These are phyloP conservation scores for Neurospora sp. DNA, from an alignment of 495 filamentous ascomycete species.

Conservation along the genomic window DNA sequence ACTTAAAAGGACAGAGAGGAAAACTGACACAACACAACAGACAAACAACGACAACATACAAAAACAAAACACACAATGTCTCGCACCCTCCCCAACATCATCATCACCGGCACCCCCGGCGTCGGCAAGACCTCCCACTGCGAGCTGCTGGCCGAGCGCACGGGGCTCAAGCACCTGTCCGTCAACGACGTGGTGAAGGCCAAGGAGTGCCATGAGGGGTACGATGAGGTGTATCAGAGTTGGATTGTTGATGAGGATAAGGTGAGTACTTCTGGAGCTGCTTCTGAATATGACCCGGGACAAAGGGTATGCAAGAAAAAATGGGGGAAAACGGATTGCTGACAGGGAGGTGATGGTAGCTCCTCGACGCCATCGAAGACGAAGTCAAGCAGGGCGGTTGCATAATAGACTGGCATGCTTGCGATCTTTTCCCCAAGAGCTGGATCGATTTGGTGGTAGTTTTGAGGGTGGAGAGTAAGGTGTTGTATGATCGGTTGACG, in stretches of 20 bases:
- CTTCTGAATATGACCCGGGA: no score
- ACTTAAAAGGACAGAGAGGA: no score
- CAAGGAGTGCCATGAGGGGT: constrained; percentile 69
- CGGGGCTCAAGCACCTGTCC: constrained; percentile 63
- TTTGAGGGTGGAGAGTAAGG: constrained; percentile 58
- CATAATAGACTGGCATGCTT: constrained; percentile 97
- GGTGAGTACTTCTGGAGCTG: constrained; percentile 33
- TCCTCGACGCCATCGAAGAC: constrained; percentile 83
- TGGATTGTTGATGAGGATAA: constrained; percentile 98
- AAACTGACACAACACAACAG: not conserved
- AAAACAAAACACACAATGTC: constrained; percentile 16
- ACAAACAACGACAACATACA: not conserved
- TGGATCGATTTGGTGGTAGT: constrained; percentile 97
- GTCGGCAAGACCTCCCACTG: constrained; percentile 90
- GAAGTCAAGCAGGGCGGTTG: constrained; percentile 70
- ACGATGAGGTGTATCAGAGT: constrained; percentile 70
- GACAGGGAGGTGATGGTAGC: constrained; percentile 30
- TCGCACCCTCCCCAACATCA: constrained; percentile 72
- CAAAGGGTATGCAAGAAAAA: no score
- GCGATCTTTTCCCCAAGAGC: constrained; percentile 85
- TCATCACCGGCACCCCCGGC: constrained; percentile 91
- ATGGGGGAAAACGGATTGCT: no score
- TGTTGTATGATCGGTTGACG: constrained; percentile 77
- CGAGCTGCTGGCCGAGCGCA: constrained; percentile 59
- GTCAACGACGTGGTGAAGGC: constrained; percentile 89